These are phyloP conservation scores for Hymenoscyphus scutula DNA, from an alignment of 2,329 filamentous ascomycete genomes.

Conservation along the genomic window DNA sequence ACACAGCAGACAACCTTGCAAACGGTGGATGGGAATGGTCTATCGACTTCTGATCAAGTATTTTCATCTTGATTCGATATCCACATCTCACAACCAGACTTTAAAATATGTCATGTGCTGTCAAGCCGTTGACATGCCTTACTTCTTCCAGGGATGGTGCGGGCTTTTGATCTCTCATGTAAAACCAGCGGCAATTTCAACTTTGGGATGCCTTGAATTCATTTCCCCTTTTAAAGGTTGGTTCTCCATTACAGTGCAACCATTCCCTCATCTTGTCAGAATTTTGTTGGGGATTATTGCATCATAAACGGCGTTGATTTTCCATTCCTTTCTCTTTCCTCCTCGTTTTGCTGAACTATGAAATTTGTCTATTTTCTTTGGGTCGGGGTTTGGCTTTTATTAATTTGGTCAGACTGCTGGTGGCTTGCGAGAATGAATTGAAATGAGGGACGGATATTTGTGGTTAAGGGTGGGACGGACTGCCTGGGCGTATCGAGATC, in stretches of 20 bases:
- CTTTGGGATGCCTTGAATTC: background rate
- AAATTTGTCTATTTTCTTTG: background rate
- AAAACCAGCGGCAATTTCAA: slow-evolving; percentile 6
- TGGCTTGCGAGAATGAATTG: no score
- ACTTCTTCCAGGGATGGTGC: background rate
- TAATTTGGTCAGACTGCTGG: background rate
- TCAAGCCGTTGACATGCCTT: background rate
- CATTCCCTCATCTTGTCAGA: background rate
- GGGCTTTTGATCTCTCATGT: background rate
- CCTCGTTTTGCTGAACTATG: background rate
- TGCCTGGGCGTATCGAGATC: no score
- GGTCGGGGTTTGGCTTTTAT: background rate
- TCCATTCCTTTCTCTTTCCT: background rate
- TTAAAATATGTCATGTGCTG: background rate
- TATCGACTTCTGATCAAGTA: slow-evolving; percentile 26
- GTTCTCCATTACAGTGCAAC: background rate
- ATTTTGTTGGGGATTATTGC: background rate
- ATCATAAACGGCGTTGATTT: slow-evolving; percentile 1
- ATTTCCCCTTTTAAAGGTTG: background rate
- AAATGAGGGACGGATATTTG: no score
- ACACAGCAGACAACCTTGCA: slow-evolving; percentile 89
- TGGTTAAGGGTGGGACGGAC: no score
- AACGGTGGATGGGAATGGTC: slow-evolving; percentile 61
- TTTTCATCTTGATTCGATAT: slow-evolving; percentile 20
- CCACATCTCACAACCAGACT: slow-evolving; percentile 12